A percentile compares a stretch with the other conserved stretches of the same genome.
phyloP scores from a whole-genome alignment of 106 monocot species.

The Phalaenopsis equestris region DNA sequence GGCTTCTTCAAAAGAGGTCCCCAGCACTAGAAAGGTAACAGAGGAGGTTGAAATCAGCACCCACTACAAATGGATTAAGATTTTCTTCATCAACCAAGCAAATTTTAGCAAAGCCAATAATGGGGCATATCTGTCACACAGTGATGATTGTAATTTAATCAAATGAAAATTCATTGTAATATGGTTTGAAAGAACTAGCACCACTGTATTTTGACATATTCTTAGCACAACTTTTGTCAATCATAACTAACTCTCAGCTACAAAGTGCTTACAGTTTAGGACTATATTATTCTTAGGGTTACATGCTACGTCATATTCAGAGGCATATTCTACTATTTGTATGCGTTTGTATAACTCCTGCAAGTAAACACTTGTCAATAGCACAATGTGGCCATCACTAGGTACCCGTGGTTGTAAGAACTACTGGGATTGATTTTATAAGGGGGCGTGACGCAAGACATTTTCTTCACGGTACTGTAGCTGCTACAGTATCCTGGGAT shows the following conservation, averaged over 20 bases:
- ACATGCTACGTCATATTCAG: no score
- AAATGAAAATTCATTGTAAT: not conserved
- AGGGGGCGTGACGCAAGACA: no score
- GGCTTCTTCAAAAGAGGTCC: not conserved
- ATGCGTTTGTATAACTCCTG: no score
- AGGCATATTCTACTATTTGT: no score
- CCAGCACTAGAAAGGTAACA: not conserved
- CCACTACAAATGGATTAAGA: slow-evolving; percentile 4
- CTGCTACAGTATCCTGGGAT: no score
- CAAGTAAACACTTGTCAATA: no score
- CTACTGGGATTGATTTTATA: no score
- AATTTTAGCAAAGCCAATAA: not conserved
- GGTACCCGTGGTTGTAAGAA: no score
- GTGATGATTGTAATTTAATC: not conserved
- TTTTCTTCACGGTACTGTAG: no score
- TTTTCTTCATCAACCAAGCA: not conserved
- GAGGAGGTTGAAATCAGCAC: not conserved
- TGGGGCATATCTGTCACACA: not conserved
- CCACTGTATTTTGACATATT: no score
- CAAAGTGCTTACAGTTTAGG: not conserved
- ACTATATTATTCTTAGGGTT: no score
- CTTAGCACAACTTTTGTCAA: not conserved
- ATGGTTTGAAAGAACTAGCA: not conserved
- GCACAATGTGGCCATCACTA: no score
- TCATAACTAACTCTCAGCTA: not conserved